These are phyloP conservation scores for Drechslera avenae DNA, from an alignment of 2,329 filamentous ascomycete genomes.

Conservation along the genomic window DNA sequence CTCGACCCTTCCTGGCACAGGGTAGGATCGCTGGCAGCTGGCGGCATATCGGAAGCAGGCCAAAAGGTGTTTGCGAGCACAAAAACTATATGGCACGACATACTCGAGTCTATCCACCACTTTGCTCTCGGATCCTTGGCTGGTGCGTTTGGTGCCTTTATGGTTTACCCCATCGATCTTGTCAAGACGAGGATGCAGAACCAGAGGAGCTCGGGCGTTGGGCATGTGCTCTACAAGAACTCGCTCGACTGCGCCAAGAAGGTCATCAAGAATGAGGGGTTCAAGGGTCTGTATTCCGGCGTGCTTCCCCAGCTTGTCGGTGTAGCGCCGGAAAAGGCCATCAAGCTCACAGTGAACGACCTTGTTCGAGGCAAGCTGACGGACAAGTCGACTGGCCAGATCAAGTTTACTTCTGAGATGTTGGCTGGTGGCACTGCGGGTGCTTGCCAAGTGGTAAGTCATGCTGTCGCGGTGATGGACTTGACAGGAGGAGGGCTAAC, in stretches of 20 bases:
- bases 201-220: slow-evolving; percentile 77
- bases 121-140: slow-evolving; percentile 88
- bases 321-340: slow-evolving; percentile 98
- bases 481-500: slow-evolving; percentile 11
- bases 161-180: slow-evolving; percentile 98
- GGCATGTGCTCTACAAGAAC: slow-evolving; percentile 93
- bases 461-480: neutral
- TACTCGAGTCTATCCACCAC: slow-evolving; percentile 83
- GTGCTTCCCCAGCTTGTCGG: slow-evolving; percentile 94
- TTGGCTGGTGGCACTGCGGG: slow-evolving; percentile 88
- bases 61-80: slow-evolving; percentile 62
- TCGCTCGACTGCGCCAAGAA: slow-evolving; percentile 94
- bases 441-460: slow-evolving; percentile 88
- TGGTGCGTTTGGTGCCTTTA: slow-evolving; percentile 96
- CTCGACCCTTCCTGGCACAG: slow-evolving; percentile 90
- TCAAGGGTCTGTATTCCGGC: slow-evolving; percentile 89
- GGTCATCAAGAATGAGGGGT: slow-evolving; percentile 89
- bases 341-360: slow-evolving; percentile 98
- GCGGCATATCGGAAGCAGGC: slow-evolving; percentile 53
- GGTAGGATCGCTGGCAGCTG: slow-evolving; percentile 59
- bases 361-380: slow-evolving; percentile 78
- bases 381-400: slow-evolving; percentile 73
- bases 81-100: slow-evolving; percentile 63
- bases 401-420: slow-evolving; percentile 74
- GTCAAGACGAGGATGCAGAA: slow-evolving; percentile 99